Evolutionary conservation across 2,329 filamentous ascomycete species (phyloP).

Genomic region (Trichoderma sp.): DNA sequence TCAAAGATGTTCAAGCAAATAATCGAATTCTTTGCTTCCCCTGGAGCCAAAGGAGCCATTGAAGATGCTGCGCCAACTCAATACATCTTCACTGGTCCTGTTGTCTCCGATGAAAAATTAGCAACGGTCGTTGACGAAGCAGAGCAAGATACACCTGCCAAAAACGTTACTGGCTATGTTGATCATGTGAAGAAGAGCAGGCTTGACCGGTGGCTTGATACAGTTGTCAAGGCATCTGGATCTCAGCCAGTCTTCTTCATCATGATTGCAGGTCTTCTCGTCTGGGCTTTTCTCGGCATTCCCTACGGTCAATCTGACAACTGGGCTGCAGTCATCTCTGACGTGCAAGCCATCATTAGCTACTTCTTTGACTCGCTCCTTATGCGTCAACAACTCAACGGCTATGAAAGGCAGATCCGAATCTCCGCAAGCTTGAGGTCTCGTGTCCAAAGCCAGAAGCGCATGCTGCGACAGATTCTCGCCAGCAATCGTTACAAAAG

Average conservation of each 20-base stretch:
- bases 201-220: conserved; percentile 34
- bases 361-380: conserved; percentile 46
- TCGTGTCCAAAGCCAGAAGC: conserved; percentile 39
- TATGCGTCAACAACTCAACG: conserved; percentile 45
- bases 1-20: conserved; percentile 21
- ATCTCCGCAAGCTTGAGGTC: conserved; percentile 41
- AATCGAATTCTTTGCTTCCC: conserved; percentile 22
- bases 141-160: neutral
- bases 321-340: conserved; percentile 45
- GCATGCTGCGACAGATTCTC: conserved; percentile 37
- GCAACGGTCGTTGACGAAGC: neutral
- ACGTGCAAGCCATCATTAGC: conserved; percentile 43
- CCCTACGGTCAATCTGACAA: conserved; percentile 40
- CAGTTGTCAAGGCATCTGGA: conserved; percentile 32
- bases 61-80: conserved; percentile 27
- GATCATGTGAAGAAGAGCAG: conserved; percentile 26
- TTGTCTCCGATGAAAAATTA: neutral
- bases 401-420: conserved; percentile 36
- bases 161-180: conserved; percentile 32
- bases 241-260: conserved; percentile 35
- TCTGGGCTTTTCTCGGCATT: conserved; percentile 41
- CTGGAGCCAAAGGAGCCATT: conserved; percentile 28
- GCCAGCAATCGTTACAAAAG: conserved; percentile 30
- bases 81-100: neutral
- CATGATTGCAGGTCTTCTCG: conserved; percentile 39